Conservation (phyloP, 1,284 basidiomycete genomes). For the Cryptococcus sp. region DNA sequence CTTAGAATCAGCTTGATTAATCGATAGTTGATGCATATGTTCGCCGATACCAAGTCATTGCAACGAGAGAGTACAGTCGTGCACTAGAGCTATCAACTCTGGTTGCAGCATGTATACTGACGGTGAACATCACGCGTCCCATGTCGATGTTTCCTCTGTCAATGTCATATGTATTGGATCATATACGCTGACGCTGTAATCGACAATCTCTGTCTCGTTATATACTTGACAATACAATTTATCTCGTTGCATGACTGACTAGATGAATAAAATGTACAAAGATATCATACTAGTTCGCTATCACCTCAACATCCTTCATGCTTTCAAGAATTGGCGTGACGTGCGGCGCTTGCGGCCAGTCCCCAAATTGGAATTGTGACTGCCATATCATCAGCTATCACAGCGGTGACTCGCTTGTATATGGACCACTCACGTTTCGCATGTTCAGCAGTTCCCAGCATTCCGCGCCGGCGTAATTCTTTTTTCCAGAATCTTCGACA, state of each 20-base stretch:
- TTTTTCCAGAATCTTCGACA: background rate
- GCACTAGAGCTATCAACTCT: too few species aligned
- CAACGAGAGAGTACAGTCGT: too few species aligned
- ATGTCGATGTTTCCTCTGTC: too few species aligned
- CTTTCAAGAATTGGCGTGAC: background rate
- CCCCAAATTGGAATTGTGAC: background rate
- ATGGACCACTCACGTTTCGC: background rate
- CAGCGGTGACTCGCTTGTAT: too few species aligned
- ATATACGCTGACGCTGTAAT: too few species aligned
- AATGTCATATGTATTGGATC: too few species aligned
- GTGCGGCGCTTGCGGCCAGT: background rate
- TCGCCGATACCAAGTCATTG: too few species aligned
- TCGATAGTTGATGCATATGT: too few species aligned
- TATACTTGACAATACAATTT: too few species aligned
- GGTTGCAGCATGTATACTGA: too few species aligned
- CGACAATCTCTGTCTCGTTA: too few species aligned
- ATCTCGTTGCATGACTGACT: background rate
- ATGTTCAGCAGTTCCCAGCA: conserved; percentile 2
- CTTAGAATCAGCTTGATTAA: background rate
- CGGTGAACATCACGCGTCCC: too few species aligned
- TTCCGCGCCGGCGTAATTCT: background rate
- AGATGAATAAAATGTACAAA: background rate
- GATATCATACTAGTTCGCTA: background rate
- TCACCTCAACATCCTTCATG: background rate
- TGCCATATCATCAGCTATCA: background rate